A percentile compares a stretch with the other conserved stretches of the same genome.
phyloP scores from a whole-genome alignment of 2,329 filamentous ascomycete genomes.

The Fusarium napiforme region DNA sequence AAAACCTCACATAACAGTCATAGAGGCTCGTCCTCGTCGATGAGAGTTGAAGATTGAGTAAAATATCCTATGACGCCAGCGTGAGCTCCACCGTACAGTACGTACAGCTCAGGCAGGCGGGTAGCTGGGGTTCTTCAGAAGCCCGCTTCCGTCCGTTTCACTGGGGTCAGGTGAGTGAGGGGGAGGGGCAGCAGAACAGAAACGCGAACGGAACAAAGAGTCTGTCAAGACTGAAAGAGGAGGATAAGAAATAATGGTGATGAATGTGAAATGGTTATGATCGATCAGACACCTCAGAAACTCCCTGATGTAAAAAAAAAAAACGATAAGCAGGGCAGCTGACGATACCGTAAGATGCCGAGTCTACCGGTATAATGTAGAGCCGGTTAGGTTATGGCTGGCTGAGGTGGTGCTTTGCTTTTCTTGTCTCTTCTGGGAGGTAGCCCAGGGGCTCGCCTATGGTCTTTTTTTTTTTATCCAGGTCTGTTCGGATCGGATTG shows the following conservation, averaged over 20 bases:
- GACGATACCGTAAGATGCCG: constrained; percentile 27
- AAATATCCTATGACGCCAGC: constrained; percentile 37
- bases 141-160: constrained; percentile 11
- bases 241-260: not conserved
- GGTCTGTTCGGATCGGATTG: not conserved
- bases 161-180: constrained; percentile 34
- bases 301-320: not conserved
- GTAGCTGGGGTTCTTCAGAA: constrained; percentile 16
- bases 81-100: constrained; percentile 12
- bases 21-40: not conserved
- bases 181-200: constrained; percentile 32
- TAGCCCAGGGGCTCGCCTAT: constrained; percentile 15
- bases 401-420: not conserved
- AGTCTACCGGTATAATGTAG: constrained; percentile 25
- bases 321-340: constrained; percentile 18
- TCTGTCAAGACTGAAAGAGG: not conserved
- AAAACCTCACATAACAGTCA: constrained; percentile 47
- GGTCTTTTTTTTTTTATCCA: not conserved
- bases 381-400: constrained; percentile 14
- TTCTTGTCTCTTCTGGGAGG: constrained; percentile 2
- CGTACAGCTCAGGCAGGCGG: constrained; percentile 5
- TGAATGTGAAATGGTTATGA: not conserved
- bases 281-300: not conserved
- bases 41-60: constrained; percentile 21
- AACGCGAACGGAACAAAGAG: not conserved